Evolutionary conservation across 768 basidiomycete genomes (phyloP), one percentile per base, ranked within the genome.

Genomic region (Russula griseocarnosa): DNA sequence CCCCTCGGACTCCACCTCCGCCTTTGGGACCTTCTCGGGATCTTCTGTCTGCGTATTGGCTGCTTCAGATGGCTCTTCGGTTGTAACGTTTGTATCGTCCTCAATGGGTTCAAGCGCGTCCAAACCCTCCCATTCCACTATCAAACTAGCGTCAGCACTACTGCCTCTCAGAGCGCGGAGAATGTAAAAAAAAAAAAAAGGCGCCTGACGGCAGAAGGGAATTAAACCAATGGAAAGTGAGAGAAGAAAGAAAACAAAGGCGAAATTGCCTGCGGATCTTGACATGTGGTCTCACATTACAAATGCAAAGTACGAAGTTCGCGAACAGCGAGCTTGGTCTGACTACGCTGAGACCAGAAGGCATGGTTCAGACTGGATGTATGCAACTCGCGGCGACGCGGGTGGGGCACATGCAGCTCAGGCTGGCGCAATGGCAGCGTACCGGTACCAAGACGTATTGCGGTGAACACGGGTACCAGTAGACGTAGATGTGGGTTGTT

Each of bases 111-210:
- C 83, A 50, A 86, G 66, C 5, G 81, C 83, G 22, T 84, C 83
- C 30, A 79, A 75, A 1, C 83, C 87, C 71, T 92, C 89, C 87
- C 88, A 92, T 67, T 80, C 74, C 84, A 84, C 90, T 92, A 73
- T 60, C 44, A 68, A 68, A 66, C 65, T 58, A 11, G 22, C 34
- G 52, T 66, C 52, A 66, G 65, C 51, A 55, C 62, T 40, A 32
- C 38, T 40, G 38, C 44, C 57, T 54, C 50, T 38, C 62, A 47
- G 34, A 53, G 26, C 44, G 26, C 46, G 20, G 50, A 32, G 26
- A 40, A n/a, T 24, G 51, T 62, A 52, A 53, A 54, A 57, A 26
- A 6, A 16, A 38, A 57, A 26, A 52, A 13, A 10, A 66, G 28
- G 20, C 16, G 20, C 34, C 38, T 26, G 32, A 20, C 5, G 30